phyloP scores from a whole-genome alignment of 139 green algal species.

The Nannochloris sp. region DNA sequence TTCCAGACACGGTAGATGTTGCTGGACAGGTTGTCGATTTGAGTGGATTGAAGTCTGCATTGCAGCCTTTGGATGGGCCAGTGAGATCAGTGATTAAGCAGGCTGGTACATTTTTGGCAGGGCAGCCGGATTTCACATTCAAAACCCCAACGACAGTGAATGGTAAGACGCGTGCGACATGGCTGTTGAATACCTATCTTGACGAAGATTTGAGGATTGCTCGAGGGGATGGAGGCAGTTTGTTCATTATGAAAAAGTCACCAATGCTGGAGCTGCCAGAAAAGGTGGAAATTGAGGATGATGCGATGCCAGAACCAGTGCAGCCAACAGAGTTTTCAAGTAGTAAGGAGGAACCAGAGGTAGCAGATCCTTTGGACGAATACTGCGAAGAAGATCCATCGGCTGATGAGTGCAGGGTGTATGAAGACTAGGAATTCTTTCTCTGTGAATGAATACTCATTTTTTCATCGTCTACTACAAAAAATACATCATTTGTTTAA shows the following conservation, averaged over 20 bases:
- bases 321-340: not conserved
- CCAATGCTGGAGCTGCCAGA: not conserved
- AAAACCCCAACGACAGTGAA: constrained; percentile 22
- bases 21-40: constrained; percentile 71
- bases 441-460: no score
- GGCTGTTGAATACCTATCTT: constrained; percentile 79
- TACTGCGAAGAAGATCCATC: not conserved
- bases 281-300: not conserved
- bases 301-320: not conserved
- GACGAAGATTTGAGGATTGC: constrained; percentile 64
- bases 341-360: not conserved
- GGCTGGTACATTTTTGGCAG: constrained; percentile 35
- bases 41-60: constrained; percentile 24
- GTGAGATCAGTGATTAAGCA: constrained; percentile 15
- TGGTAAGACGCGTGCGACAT: constrained; percentile 33
- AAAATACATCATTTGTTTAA: not conserved
- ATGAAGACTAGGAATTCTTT: no score
- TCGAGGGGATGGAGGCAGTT: constrained; percentile 47
- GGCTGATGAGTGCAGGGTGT: not conserved
- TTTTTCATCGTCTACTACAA: no score
- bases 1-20: constrained; percentile 56
- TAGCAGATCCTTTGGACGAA: not conserved
- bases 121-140: constrained; percentile 50
- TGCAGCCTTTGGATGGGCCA: constrained; percentile 26
- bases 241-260: constrained; percentile 53